Evolutionary conservation across 352 stramenopile genomes (phyloP), one percentile per base, ranked within the genome.

Genomic region (Thalassiosira sp.): DNA sequence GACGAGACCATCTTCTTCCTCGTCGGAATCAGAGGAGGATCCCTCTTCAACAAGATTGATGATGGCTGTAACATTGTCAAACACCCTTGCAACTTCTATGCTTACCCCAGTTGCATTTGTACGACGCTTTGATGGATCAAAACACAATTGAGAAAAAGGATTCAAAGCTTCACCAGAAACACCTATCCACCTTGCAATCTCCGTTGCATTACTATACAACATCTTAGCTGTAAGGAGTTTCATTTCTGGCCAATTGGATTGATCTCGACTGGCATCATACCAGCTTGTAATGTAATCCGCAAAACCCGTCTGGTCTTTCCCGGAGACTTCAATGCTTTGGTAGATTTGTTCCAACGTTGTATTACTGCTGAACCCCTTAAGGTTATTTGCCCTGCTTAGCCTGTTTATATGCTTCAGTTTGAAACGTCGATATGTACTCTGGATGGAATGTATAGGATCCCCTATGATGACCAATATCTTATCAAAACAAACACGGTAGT

Each of bases 381-480:
- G 22, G 13, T 35, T 35, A 15, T 8, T 3, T 3, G 10, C 48
- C 25, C 48, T 7, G 2, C 13, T 28, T 1, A 56, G 48, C 48
- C 25, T 56, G 48, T 56, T 56, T 8, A 56, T 56, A 15, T 56
- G 48, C 13, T 15, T 24, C 48, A 56, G 7, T 3, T n/a, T 13
- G 13, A 56, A 56, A n/a, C 48, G 48, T 24, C 15, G 5, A n/a
- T 25, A 56, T 11, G 48, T 56, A 15, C 48, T 56, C 48, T 56
- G 10, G 48, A 56, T 6, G 15, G 48, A 25, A 35, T 56, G 48
- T 13, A 56, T 16, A n/a, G 48, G 48, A 56, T 56, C 48, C 3
- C 48, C 48, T 3, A 56, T 28, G 48, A 56, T 56, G 15, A 56
- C 48, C 48, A 56, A 20, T 22, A 56, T n/a, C 35, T 63, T 63